Conservation (phyloP, 805 yeast genomes). For the Vanderwaltozyma polyspora region DNA sequence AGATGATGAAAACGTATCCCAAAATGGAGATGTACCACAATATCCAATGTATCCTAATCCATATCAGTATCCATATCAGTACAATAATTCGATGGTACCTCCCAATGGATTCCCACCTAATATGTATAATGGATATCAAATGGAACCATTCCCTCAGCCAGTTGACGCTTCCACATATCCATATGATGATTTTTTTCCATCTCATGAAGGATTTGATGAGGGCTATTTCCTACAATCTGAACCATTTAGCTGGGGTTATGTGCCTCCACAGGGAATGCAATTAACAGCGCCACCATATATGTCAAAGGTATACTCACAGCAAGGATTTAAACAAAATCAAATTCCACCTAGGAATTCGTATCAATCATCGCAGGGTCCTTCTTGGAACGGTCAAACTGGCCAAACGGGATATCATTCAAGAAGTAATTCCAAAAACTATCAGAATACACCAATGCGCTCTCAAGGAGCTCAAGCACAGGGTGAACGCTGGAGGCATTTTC, state of each 20-base stretch:
- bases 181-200: conserved; percentile 10
- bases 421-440: conserved; percentile 7
- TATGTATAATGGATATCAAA: conserved; percentile 4
- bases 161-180: conserved; percentile 2
- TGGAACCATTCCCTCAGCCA: conserved; percentile 3
- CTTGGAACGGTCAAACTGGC: conserved; percentile 4
- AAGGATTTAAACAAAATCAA: not conserved
- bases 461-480: conserved; percentile 5
- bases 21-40: not conserved
- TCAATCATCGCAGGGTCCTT: not conserved
- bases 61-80: conserved; percentile 1
- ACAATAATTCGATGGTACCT: conserved; percentile 2
- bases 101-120: conserved; percentile 1
- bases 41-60: conserved; percentile 1
- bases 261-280: conserved; percentile 15
- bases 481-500: conserved; percentile 2
- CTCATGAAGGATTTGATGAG: conserved; percentile 10
- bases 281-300: conserved; percentile 9
- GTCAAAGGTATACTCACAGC: not conserved
- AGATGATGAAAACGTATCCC: not conserved
- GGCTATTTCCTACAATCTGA: conserved; percentile 9
- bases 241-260: conserved; percentile 9
- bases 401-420: conserved; percentile 8
- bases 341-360: not conserved
- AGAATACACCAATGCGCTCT: conserved; percentile 8